Evolutionary conservation across 257 asterid genomes (phyloP), one percentile per base, ranked within the genome.

Genomic region (Osmanthus fragrans): DNA sequence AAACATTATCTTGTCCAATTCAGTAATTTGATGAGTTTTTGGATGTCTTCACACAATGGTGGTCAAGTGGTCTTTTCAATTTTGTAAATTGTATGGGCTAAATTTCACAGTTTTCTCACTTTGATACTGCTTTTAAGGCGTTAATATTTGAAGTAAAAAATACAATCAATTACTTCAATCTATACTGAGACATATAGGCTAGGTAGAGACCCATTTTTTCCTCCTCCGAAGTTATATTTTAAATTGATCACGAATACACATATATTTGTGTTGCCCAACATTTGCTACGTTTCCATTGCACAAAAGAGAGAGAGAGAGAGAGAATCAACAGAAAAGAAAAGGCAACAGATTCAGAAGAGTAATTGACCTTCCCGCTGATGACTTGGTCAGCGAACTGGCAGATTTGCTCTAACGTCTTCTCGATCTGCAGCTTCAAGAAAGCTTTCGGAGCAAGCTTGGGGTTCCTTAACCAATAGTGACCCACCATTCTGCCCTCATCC

Each of bases 401-500:
- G 72, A 93, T 91, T 49, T 83, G 82, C 30, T 88, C 93, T 79
- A 96, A 84, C 0, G 97, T 84, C 42, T 68, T 87, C 82, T 94
- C 96, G 80, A 96, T 92, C 90, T 90, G 93, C 81, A 80, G 74
- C 27, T 87, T 80, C 75, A 96, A 80, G 36, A 88, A 42, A 71
- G 90, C 80, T 69, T 87, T 96, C 5, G 99, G 98, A 2, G 99
- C 97, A 45, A 88, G 94, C 36, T 88, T 80, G 5, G 99, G 91
- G 70, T 86, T 89, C 58, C 99, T 84, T 78, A 96, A 76, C 99
- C 99, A 96, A 79, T 96, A 96, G 72, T 96, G 99, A 0, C 99
- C 99, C 70, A 96, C 99, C 98, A 96, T 96, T 77, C 99, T 87
- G 10, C 97, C 93, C 81, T 96, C 99, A 58, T 96, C 99, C 0